phyloP scores from a whole-genome alignment of 2,329 filamentous ascomycete genomes.

The Penicillium sp. region DNA sequence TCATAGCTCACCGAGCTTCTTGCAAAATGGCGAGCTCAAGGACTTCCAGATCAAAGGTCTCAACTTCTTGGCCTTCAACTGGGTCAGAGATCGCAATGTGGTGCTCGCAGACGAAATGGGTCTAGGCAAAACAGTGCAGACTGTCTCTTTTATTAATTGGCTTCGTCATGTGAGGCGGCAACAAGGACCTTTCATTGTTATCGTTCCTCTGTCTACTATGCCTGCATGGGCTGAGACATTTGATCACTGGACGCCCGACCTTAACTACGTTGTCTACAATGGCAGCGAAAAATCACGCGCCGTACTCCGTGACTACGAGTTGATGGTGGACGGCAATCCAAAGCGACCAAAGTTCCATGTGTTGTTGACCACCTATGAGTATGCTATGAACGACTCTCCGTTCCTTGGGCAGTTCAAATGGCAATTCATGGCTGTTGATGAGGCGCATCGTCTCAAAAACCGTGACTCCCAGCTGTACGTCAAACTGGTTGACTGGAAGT shows the following conservation, averaged over 20 bases:
- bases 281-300: conserved; percentile 81
- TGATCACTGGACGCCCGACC: conserved; percentile 89
- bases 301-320: conserved; percentile 85
- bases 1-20: conserved; percentile 78
- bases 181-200: conserved; percentile 91
- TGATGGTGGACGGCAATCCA: conserved; percentile 79
- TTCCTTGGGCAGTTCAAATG: conserved; percentile 91
- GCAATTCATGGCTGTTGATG: conserved; percentile 95
- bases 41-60: conserved; percentile 91
- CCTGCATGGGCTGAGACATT: conserved; percentile 98
- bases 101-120: conserved; percentile 99
- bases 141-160: conserved; percentile 96
- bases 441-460: conserved; percentile 96
- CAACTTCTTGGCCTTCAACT: conserved; percentile 95
- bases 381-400: conserved; percentile 79
- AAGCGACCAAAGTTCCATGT: conserved; percentile 95
- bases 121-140: conserved; percentile 95
- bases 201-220: conserved; percentile 96
- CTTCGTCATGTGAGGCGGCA: conserved; percentile 83
- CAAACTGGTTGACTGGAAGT: conserved; percentile 78
- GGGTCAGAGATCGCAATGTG: conserved; percentile 90
- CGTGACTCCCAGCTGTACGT: conserved; percentile 89
- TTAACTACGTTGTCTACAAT: conserved; percentile 96
- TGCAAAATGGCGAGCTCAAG: conserved; percentile 78
- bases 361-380: conserved; percentile 96